phyloP scores from a whole-genome alignment of 2,329 filamentous ascomycete genomes.

The Pseudogymnoascus verrucosus region DNA sequence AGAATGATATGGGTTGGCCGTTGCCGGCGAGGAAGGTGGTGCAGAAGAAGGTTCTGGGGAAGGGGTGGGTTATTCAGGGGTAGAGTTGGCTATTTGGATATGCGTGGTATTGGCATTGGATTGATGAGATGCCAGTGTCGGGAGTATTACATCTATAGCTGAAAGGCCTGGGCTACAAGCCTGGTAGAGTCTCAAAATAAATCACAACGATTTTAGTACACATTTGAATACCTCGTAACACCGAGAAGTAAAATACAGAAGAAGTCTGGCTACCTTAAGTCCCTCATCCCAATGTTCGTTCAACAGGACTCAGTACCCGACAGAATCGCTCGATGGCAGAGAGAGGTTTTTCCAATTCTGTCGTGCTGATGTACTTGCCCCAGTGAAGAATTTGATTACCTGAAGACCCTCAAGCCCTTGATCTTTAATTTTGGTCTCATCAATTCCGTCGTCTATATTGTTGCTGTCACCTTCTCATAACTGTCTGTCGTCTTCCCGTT shows the following conservation, averaged over 20 bases:
- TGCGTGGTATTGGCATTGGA: neutral
- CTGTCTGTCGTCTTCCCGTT: neutral
- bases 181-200: neutral
- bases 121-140: neutral
- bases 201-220: too few relatives aligned
- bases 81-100: neutral
- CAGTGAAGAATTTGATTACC: neutral
- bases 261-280: too few relatives aligned
- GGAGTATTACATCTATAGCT: neutral
- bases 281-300: too few relatives aligned
- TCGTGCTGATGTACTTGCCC: neutral
- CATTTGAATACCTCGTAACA: too few relatives aligned
- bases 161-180: neutral
- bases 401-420: neutral
- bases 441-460: neutral
- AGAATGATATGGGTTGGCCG: constrained; percentile 68
- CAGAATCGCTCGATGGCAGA: neutral
- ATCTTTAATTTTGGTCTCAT: neutral
- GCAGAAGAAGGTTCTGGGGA: constrained; percentile 65
- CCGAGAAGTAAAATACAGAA: too few relatives aligned
- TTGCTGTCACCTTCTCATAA: neutral
- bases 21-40: constrained; percentile 76
- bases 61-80: constrained; percentile 56
- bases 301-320: too few relatives aligned
- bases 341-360: neutral